Base-by-base conservation (phyloP, 1,139 yeast genomes). In the Yamadazyma mexicana region DNA sequence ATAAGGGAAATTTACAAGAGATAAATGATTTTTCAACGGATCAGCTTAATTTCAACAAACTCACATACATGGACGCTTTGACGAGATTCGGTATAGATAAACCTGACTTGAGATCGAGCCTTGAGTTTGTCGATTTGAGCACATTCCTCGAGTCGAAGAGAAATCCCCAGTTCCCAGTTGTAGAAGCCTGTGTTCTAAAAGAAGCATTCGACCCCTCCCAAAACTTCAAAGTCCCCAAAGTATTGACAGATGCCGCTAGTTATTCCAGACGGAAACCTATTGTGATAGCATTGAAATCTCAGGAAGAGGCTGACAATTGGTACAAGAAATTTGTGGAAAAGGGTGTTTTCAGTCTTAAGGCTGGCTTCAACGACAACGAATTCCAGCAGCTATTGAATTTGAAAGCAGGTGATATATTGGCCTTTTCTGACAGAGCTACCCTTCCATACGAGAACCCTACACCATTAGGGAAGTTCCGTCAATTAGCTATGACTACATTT, bases 391-490 rank as follows among this genome's bases (percentile, higher is more conserved):
- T 44, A 0, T 58, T 85, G 15, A 51, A 61, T n/a, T 54, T 87
- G 23, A 49, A 70, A 37, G 64, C 73, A 1, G 96, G 96, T 32
- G 96, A 88, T 58, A 64, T 87, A 2, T 55, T 92, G 28, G 92
- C 92, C 3, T 75, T 87, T 12, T 73, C 88, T 10, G 86, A 84
- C 17, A 72, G 98, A 41, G 79, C 87, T 1, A 56, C 61, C 5
- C 51, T 78, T 22, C 65, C 86, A 0, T 91, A 87, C 56, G 98
- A 94, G 55, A 92, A 89, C 55, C 98, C 98, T 16, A 92, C 98
- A 0, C 98, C 98, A 0, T 64, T 92, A 39, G 99, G 99, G 0
- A 74, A 84, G 45, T 76, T 87, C 48, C 74, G 98, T 43, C 96
- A 88, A 55, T 54, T 87, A 37, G 79, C 87, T 0, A 80, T 83